Percentiles rank a stretch among this genome's conserved stretches.
Conservation (phyloP, 106 monocot genomes). For the Alisma plantagoaquatica region DNA sequence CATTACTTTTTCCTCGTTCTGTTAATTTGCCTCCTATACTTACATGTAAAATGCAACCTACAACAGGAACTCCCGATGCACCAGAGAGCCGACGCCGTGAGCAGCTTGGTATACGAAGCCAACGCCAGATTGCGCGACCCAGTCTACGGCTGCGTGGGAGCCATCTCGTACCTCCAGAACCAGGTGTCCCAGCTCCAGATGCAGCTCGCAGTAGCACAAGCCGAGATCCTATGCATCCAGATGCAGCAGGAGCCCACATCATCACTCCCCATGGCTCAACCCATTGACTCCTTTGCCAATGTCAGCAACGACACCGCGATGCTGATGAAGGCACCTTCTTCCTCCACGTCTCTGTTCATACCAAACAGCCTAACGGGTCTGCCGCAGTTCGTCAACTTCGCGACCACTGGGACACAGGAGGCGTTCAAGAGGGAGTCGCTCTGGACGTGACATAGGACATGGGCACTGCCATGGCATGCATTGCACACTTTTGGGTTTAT, state of each 20-base stretch:
- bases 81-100: slow-evolving; percentile 74
- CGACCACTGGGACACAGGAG: slow-evolving; percentile 36
- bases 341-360: slow-evolving; percentile 18
- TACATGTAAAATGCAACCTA: too few relatives aligned
- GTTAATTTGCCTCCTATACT: too few relatives aligned
- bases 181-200: slow-evolving; percentile 83
- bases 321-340: neutral
- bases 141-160: slow-evolving; percentile 71
- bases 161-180: slow-evolving; percentile 69
- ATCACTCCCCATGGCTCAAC: neutral
- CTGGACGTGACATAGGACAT: slow-evolving; percentile 46
- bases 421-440: slow-evolving; percentile 70
- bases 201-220: slow-evolving; percentile 78
- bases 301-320: neutral
- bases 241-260: slow-evolving; percentile 52
- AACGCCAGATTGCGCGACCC: slow-evolving; percentile 73
- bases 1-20: too few relatives aligned
- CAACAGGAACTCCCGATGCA: slow-evolving; percentile 70
- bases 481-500: too few relatives aligned
- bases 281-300: neutral
- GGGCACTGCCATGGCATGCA: too few relatives aligned
- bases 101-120: slow-evolving; percentile 85
- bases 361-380: slow-evolving; percentile 25
- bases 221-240: slow-evolving; percentile 64
- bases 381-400: slow-evolving; percentile 36